These are phyloP conservation scores for Helenozyma baotianmanensis DNA, from an alignment of 805 yeast genomes.

Conservation along the genomic window DNA sequence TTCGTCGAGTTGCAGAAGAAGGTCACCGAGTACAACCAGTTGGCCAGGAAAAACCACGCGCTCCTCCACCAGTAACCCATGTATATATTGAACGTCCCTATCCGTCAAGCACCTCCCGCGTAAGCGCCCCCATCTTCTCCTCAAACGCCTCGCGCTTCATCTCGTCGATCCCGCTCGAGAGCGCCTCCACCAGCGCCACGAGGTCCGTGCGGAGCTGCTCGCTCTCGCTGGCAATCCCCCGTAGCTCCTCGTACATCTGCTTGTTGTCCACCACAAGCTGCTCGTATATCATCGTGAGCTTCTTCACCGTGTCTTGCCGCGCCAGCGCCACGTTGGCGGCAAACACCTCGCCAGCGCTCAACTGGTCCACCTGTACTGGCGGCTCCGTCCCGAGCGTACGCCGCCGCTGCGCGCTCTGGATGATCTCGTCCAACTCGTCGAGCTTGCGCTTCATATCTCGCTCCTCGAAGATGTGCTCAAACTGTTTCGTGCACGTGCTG, in stretches of 20 bases:
- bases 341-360: constrained; percentile 29
- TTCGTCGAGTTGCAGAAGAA: constrained; percentile 33
- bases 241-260: constrained; percentile 22
- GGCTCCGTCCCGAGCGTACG: constrained; percentile 11
- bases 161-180: constrained; percentile 14
- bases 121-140: constrained; percentile 19
- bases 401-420: constrained; percentile 37
- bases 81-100: constrained; percentile 6
- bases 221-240: constrained; percentile 17
- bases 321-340: constrained; percentile 23
- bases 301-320: constrained; percentile 21
- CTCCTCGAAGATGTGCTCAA: constrained; percentile 50
- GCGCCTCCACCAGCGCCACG: constrained; percentile 12
- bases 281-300: constrained; percentile 30
- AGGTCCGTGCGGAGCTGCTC: constrained; percentile 19
- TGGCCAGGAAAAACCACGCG: constrained; percentile 35
- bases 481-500: constrained; percentile 46
- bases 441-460: constrained; percentile 40
- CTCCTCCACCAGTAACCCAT: constrained; percentile 8
- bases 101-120: constrained; percentile 6
- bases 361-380: constrained; percentile 26
- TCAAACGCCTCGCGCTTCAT: constrained; percentile 17
- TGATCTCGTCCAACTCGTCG: constrained; percentile 45
- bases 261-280: constrained; percentile 34
- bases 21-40: constrained; percentile 33